Evolutionary conservation across 208 protist species (phyloP).

Genomic region (Leishmania braziliensis): DNA sequence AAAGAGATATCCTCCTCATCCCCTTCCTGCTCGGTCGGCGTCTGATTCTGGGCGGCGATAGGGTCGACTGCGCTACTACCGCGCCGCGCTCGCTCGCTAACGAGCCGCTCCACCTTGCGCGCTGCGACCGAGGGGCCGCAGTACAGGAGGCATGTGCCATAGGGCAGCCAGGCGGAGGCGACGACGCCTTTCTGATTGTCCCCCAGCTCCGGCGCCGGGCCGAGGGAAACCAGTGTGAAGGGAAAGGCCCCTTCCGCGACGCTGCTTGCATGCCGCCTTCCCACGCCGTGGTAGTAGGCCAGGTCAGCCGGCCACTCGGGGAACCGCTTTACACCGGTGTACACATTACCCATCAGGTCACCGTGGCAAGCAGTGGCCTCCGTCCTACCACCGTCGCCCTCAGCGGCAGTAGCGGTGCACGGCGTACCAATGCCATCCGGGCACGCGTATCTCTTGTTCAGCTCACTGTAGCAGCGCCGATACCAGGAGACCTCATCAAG

Average conservation of each 20-base stretch:
- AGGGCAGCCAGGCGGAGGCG: constrained; percentile 62
- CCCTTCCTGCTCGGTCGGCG: neutral
- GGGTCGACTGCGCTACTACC: neutral
- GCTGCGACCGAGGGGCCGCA: constrained; percentile 64
- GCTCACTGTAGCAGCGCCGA: constrained; percentile 40
- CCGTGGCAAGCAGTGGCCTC: neutral
- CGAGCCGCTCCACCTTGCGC: constrained; percentile 50
- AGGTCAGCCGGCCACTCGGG: constrained; percentile 56
- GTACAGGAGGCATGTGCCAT: constrained; percentile 84
- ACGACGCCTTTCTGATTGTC: constrained; percentile 61
- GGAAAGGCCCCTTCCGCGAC: constrained; percentile 65
- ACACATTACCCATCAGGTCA: constrained; percentile 29
- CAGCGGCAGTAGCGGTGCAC: neutral
- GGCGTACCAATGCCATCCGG: neutral
- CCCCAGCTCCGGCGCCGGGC: constrained; percentile 59
- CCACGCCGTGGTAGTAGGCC: constrained; percentile 80
- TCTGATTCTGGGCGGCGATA: neutral
- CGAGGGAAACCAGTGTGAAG: constrained; percentile 73
- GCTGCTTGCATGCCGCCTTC: constrained; percentile 46
- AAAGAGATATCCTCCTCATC: constrained; percentile 53
- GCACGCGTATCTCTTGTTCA: constrained; percentile 21
- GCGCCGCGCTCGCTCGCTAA: constrained; percentile 7
- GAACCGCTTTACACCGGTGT: constrained; percentile 59
- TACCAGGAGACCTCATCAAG: constrained; percentile 82
- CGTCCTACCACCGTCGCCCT: neutral